Conservation (phyloP, 345 rosid species). For the Melaleuca quinquenervia region DNA sequence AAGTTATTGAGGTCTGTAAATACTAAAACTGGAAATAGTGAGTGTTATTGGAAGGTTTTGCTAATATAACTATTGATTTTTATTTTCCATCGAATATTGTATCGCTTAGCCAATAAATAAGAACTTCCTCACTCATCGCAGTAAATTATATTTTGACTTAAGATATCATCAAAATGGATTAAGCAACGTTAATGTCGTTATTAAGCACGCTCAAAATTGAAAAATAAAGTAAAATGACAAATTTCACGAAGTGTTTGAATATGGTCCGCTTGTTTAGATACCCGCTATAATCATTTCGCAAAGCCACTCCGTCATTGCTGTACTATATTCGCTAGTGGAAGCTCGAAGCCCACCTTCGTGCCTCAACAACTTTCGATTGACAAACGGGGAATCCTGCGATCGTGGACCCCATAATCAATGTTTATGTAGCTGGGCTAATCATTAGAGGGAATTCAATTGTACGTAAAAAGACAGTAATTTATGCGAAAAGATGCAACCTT, state of each 20-base stretch:
- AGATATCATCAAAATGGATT: background rate
- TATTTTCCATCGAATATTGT: background rate
- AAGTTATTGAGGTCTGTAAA: background rate
- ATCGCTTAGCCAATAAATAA: background rate
- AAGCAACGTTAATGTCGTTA: background rate
- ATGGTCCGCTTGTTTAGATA: background rate
- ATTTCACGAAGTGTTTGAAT: background rate
- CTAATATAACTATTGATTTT: background rate
- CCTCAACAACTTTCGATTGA: background rate
- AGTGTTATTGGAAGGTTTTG: background rate
- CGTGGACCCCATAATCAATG: background rate
- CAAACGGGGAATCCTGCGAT: background rate
- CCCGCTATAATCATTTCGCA: background rate
- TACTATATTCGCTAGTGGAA: background rate
- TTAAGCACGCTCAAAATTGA: background rate
- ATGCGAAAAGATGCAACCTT: background rate
- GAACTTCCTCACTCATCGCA: background rate
- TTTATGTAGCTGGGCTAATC: background rate
- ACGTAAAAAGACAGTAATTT: background rate
- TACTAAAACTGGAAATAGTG: background rate
- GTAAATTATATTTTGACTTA: background rate
- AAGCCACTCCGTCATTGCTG: background rate
- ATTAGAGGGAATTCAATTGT: background rate
- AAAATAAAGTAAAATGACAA: background rate
- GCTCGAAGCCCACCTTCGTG: background rate